These are phyloP conservation scores for Candolleomyces aberdarensis DNA, from an alignment of 768 basidiomycete genomes.

Conservation along the genomic window DNA sequence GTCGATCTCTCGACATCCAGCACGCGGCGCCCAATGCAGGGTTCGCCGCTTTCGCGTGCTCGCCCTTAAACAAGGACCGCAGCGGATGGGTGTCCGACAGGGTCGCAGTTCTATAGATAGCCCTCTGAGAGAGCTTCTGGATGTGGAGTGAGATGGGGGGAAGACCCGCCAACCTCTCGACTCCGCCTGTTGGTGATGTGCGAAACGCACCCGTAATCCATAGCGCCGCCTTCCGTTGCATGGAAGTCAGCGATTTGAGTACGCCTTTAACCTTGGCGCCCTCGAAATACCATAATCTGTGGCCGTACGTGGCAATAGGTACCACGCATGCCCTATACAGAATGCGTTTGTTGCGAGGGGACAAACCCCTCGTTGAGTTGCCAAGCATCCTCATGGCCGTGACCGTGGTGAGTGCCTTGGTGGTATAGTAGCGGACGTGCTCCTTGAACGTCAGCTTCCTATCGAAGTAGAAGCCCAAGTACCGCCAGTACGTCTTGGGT, in stretches of 20 bases:
- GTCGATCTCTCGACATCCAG: background rate
- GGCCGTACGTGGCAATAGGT: too few species aligned
- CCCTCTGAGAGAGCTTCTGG: too few species aligned
- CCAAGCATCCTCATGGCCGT: conserved; percentile 18
- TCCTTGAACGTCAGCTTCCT: background rate
- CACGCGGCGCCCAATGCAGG: too few species aligned
- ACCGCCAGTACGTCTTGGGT: conserved; percentile 5
- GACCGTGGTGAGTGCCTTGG: background rate
- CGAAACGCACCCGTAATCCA: conserved; percentile 6
- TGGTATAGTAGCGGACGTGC: background rate
- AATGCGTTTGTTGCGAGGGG: conserved; percentile 2
- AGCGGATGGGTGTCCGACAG: too few species aligned
- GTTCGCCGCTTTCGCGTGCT: background rate
- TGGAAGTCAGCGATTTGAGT: conserved; percentile 1
- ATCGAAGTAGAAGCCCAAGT: background rate
- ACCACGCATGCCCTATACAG: too few species aligned
- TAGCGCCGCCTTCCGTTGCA: background rate
- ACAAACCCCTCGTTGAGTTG: conserved; percentile 3
- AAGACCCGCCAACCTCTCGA: background rate
- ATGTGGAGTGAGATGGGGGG: too few species aligned
- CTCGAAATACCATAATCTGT: conserved; percentile 1
- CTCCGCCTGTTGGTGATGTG: conserved; percentile 1
- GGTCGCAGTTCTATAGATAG: too few species aligned
- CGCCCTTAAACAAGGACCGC: too few species aligned
- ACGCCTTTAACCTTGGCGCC: background rate